Conservation (phyloP, 768 basidiomycete genomes). For the Amanita rubescens region DNA sequence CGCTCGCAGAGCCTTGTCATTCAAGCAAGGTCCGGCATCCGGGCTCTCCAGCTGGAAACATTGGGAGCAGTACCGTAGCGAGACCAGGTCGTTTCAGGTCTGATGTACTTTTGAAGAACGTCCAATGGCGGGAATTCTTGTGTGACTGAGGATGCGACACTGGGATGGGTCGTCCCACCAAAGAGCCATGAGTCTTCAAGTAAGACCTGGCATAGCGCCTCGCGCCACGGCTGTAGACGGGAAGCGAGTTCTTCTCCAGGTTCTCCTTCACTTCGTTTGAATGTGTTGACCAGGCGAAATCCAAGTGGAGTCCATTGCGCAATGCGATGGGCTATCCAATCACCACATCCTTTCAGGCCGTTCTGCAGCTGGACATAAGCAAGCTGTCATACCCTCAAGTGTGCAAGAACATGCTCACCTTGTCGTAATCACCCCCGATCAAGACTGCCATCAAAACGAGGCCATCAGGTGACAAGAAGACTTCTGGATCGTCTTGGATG, state of each 20-base stretch:
- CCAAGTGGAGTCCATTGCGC: not conserved
- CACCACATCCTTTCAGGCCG: not conserved
- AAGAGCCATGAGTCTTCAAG: not conserved
- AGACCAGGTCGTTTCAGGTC: not conserved
- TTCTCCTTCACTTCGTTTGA: not conserved
- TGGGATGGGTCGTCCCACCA: not conserved
- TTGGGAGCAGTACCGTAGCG: not conserved
- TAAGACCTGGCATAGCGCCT: not conserved
- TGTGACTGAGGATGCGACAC: not conserved
- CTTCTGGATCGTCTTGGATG: not conserved
- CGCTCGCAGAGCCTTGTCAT: not conserved
- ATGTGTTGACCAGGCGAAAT: not conserved
- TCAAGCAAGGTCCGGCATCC: not conserved
- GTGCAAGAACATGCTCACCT: not conserved
- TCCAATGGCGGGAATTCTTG: not conserved
- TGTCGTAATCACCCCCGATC: constrained; percentile 3
- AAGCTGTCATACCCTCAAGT: too few species aligned
- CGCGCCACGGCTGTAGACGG: not conserved
- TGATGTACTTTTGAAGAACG: not conserved
- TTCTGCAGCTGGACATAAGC: not conserved
- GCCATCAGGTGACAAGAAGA: not conserved
- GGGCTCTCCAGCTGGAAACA: not conserved
- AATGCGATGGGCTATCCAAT: not conserved
- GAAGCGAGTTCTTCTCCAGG: not conserved
- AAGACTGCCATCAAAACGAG: not conserved